Evolutionary conservation across 75 land plant genomes (phyloP), one percentile per base, ranked within the genome.

Genomic region (Larix kaempferi): DNA sequence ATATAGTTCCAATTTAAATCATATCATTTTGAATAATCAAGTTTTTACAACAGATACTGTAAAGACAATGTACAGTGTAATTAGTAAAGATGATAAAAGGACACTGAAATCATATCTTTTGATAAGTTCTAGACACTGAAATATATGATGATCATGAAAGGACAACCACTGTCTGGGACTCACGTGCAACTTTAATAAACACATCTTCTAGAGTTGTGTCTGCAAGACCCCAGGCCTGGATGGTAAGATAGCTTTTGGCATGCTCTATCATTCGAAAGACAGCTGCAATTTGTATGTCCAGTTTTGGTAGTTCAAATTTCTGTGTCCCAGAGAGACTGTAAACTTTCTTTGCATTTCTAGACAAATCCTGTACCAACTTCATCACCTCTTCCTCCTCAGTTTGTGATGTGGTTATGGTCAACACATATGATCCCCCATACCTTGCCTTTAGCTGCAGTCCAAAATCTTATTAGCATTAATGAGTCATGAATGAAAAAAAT

Each of bases 121-220:
- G 49, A 44, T 44, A 44, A 44, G 49, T 44, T 29, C 33, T 29
- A 29, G 33, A 29, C 33, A 29, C 0, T 29, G 33, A 29, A 29
- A 44, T 44, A 44, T 44, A 44, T 44, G 49, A 44, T 44, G 49
- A 44, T 44, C 49, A 44, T 44, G 49, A 44, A 44, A 44, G 49
- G 7, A 44, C 49, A 29, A 29, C 33, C 49, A 5, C 49, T 7
- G 49, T 6, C 49, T 44, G 49, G 49, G 49, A 44, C 7, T 44
- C 49, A 5, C 49, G 49, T 44, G 49, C 49, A 6, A 44, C 49
- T 44, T 44, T 44, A 44, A 44, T 44, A 85, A 98, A 98, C 14
- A 98, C 99, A 81, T 98, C 99, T 71, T 98, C 99, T 63, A 98
- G 79, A 3, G 99, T 93, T 65, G 95, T 95, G 76, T 98, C 95